Base-by-base conservation (phyloP, 345 rosid species). In the Aquilaria sinensis region DNA sequence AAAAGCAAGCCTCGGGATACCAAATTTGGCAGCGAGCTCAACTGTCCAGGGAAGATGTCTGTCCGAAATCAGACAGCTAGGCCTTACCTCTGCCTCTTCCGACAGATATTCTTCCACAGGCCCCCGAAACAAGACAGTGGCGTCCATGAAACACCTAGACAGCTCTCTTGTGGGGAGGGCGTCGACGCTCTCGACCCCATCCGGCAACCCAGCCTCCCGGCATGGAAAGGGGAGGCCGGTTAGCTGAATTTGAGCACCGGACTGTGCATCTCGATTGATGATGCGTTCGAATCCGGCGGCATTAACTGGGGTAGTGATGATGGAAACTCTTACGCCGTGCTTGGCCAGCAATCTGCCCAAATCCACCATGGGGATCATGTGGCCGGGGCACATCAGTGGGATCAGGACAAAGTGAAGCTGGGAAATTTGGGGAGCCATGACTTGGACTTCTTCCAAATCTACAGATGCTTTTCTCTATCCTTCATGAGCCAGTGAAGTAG, bases 1-100 rank as follows among this genome's bases (percentile, higher is more conserved):
- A 51, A 90, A 90, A 54, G 61, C 53, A 56, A 90, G 69, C 65
- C 85, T 72, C 0, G 89, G 89, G 56, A 87, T 57, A 7, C 71
- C 59, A 53, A 81, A 76, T 43, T 66, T 76, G 46, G 46, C 53
- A 9, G 92, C 84, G 6, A 70, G 54, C 16, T 58, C 47, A 13
- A 55, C 50, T 11, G 72, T 68, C 77, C 78, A 78, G 34, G 72
- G 47, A 12, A 74, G 51, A 56, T 61, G 56, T 51, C 61, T 66
- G 56, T 77, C 78, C 1, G 70, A 57, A 6, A 77, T 64, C 9
- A 77, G 64, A 73, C 75, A 77, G 67, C 71, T 67, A 0, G 81
- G 78, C 2, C 29, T 56, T 2, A 73, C 73, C 4, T 61, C 31
- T 3, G 64, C 56, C 60, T 59, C 56, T 14, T 46, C 29, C 11